Percentiles rank a stretch among this genome's conserved stretches.
Conservation (phyloP, 2,329 filamentous ascomycete species). For the Cercospora zeina region DNA sequence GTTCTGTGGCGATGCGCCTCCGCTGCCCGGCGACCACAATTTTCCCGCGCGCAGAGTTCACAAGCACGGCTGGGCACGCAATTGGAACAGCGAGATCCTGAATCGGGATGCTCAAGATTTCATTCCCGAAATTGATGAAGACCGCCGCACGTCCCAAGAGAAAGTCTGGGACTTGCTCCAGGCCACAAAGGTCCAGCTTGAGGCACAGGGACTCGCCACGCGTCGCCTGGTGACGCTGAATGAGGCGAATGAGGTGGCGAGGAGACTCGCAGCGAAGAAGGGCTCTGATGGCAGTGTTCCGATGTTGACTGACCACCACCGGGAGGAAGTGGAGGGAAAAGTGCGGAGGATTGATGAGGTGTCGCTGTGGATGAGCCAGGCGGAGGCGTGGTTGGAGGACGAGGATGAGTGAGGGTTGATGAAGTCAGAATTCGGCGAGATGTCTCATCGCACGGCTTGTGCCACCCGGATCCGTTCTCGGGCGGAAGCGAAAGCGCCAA, state of each 20-base stretch:
- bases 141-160: constrained; percentile 7
- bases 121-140: constrained; percentile 11
- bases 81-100: constrained; percentile 20
- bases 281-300: constrained; percentile 9
- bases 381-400: neutral
- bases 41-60: constrained; percentile 3
- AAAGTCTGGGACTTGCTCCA: constrained; percentile 45
- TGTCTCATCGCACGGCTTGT: too few species aligned
- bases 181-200: constrained; percentile 33
- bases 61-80: neutral
- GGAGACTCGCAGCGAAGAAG: constrained; percentile 29
- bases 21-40: constrained; percentile 15
- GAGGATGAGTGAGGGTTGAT: neutral
- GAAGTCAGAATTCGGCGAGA: too few species aligned
- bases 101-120: constrained; percentile 30
- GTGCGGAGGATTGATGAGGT: constrained; percentile 12
- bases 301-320: neutral
- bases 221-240: constrained; percentile 57
- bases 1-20: constrained; percentile 16
- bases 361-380: constrained; percentile 12
- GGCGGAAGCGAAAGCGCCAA: neutral
- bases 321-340: constrained; percentile 1
- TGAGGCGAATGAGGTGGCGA: constrained; percentile 63
- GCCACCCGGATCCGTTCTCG: neutral
- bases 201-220: constrained; percentile 41